Evolutionary conservation across 805 yeast species (phyloP).

Genomic region (Saccharomycopsis sp.): DNA sequence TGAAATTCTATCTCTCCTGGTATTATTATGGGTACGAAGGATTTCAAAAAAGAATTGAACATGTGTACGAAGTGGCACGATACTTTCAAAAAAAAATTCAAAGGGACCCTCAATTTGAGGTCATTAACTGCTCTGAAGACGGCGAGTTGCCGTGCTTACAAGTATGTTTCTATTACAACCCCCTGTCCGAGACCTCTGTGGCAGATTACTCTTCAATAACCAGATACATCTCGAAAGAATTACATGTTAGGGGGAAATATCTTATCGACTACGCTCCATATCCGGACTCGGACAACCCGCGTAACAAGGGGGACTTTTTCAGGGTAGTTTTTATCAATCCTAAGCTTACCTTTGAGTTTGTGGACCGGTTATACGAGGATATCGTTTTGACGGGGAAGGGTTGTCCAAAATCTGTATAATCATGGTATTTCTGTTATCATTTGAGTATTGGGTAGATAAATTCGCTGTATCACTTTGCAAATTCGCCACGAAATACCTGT

Average conservation of each 20-base stretch:
- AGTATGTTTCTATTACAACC: conserved; percentile 72
- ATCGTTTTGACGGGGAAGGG: conserved; percentile 3
- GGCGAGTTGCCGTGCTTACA: conserved; percentile 66
- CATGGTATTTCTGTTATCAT: too few relatives aligned
- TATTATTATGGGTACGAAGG: conserved; percentile 69
- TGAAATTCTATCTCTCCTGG: conserved; percentile 78
- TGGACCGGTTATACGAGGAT: conserved; percentile 12
- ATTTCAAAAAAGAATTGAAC: conserved; percentile 59
- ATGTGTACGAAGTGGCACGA: conserved; percentile 59
- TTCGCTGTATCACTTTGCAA: too few relatives aligned
- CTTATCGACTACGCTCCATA: conserved; percentile 76
- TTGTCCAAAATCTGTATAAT: not conserved
- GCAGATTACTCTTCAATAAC: conserved; percentile 48
- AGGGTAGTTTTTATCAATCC: conserved; percentile 82
- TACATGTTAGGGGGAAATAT: conserved; percentile 60
- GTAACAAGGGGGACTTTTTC: conserved; percentile 67
- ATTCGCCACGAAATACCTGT: too few relatives aligned
- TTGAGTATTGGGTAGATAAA: too few relatives aligned
- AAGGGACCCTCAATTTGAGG: conserved; percentile 13
- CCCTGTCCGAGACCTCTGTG: conserved; percentile 30
- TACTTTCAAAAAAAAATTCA: conserved; percentile 47
- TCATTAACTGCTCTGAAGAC: conserved; percentile 9
- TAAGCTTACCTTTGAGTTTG: conserved; percentile 16
- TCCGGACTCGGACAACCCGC: conserved; percentile 37
- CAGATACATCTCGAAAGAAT: conserved; percentile 49